Base-by-base conservation (phyloP, 2,329 filamentous ascomycete genomes). In the Neophaeococcomyces aloes region DNA sequence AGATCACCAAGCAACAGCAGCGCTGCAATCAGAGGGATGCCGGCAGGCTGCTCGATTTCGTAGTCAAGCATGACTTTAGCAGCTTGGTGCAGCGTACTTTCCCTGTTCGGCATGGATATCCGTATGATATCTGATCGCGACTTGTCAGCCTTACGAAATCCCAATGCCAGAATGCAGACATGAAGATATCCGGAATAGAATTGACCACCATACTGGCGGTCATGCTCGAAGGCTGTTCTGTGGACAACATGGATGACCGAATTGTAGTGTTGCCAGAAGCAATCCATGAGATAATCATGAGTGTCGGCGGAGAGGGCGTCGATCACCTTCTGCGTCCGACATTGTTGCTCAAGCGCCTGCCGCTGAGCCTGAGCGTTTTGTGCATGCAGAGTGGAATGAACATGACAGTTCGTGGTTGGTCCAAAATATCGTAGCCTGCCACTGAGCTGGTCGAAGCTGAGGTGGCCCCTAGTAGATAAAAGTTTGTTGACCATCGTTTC, bases 111-210 rank as follows among this genome's bases (percentile, higher is more conserved):
- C 29, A 49, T 14, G 6, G 39, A 34, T 14, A 49, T 42, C 30
- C 30, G 38, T 11, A 44, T 43, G n/a, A 49, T 46, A 29, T 46
- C 44, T 4, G 39, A 27, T 4, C 44, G 32, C 15, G 17, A 27
- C 41, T 43, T 46, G 35, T 49, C 47, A 3, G 44, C 33, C 29
- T 29, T 42, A 21, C 44, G 31, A 38, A 35, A 46, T 14, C 47
- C 47, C 29, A 47, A 37, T 18, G 42, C 44, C 7, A 49, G 39
- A 18, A 49, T 44, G 35, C 47, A 49, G 25, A 49, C 30, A 29
- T 49, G 47, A 21, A 49, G 39, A 15, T 46, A 47, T 7, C 42
- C 42, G 13, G 38, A 43, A 15, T 49, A 49, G 40, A 43, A 49
- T 7, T 38, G 46, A n/a, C 30, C 23, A 4, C 19, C 31, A 14